phyloP scores from a whole-genome alignment of 1,284 basidiomycete species.

The Paramarasmius palmivorus region DNA sequence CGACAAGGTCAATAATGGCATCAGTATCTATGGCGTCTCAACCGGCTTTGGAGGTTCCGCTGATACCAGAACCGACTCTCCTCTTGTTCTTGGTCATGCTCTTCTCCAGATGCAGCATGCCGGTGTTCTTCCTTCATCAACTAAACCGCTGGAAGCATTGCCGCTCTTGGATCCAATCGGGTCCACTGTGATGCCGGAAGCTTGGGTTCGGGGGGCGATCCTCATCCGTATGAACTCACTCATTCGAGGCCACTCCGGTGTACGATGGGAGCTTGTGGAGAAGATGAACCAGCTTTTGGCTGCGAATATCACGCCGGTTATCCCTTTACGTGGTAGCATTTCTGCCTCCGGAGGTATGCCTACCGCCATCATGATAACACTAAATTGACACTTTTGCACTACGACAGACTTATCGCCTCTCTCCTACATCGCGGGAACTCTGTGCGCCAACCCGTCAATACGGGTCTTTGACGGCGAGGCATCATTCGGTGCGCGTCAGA shows the following conservation, averaged over 20 bases:
- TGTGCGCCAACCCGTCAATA: conserved; percentile 81
- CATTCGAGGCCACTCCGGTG: conserved; percentile 85
- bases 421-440: conserved; percentile 80
- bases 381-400: conserved; percentile 14
- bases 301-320: conserved; percentile 77
- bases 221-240: conserved; percentile 86
- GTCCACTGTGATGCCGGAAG: conserved; percentile 81
- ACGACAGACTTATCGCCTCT: conserved; percentile 70
- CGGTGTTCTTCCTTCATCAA: conserved; percentile 63
- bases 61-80: conserved; percentile 48
- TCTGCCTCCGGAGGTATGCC: conserved; percentile 75
- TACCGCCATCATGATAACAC: conserved; percentile 2
- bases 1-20: conserved; percentile 65
- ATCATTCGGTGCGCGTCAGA: conserved; percentile 50
- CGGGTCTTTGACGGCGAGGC: conserved; percentile 66
- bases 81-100: conserved; percentile 69
- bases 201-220: conserved; percentile 90
- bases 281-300: conserved; percentile 75
- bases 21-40: conserved; percentile 79
- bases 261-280: conserved; percentile 80
- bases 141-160: conserved; percentile 42
- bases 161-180: conserved; percentile 68
- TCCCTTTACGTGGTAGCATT: conserved; percentile 83
- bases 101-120: conserved; percentile 80
- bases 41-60: conserved; percentile 82